Percentiles rank a stretch among this genome's conserved stretches.
These are phyloP conservation scores for Keithomyces neogunnii DNA, from an alignment of 2,329 filamentous ascomycete genomes.

Conservation along the genomic window DNA sequence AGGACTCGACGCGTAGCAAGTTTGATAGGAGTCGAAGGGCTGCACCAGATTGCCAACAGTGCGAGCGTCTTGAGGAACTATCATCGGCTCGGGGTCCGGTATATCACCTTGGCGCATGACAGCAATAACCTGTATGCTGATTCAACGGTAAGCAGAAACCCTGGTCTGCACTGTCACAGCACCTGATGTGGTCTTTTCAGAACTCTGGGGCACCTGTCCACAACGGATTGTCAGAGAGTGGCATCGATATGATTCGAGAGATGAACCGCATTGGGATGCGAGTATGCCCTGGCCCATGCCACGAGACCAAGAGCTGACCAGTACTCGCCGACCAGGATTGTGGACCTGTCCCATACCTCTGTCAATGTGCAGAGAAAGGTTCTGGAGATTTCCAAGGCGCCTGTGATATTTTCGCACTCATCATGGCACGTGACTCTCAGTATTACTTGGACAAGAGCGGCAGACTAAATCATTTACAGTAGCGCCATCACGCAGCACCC, in stretches of 20 bases:
- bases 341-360: slow-evolving; percentile 64
- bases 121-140: slow-evolving; percentile 9
- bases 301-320: no score
- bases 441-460: no score
- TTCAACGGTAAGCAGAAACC: slow-evolving; percentile 1
- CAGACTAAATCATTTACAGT: slow-evolving; percentile 27
- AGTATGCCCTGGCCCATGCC: background rate
- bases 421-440: slow-evolving; percentile 3
- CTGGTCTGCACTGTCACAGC: background rate
- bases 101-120: slow-evolving; percentile 78
- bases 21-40: slow-evolving; percentile 67
- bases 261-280: slow-evolving; percentile 12
- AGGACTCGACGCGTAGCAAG: slow-evolving; percentile 54
- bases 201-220: background rate
- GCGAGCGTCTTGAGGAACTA: slow-evolving; percentile 62
- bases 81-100: slow-evolving; percentile 67
- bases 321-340: slow-evolving; percentile 36
- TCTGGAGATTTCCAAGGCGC: slow-evolving; percentile 39
- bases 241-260: slow-evolving; percentile 7
- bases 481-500: slow-evolving; percentile 68
- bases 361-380: slow-evolving; percentile 5
- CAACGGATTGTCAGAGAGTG: slow-evolving; percentile 6
- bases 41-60: slow-evolving; percentile 83
- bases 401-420: slow-evolving; percentile 70
- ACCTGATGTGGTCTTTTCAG: background rate